Evolutionary conservation across 1,284 basidiomycete species (phyloP).

Genomic region (Ceratobasidium sp.): DNA sequence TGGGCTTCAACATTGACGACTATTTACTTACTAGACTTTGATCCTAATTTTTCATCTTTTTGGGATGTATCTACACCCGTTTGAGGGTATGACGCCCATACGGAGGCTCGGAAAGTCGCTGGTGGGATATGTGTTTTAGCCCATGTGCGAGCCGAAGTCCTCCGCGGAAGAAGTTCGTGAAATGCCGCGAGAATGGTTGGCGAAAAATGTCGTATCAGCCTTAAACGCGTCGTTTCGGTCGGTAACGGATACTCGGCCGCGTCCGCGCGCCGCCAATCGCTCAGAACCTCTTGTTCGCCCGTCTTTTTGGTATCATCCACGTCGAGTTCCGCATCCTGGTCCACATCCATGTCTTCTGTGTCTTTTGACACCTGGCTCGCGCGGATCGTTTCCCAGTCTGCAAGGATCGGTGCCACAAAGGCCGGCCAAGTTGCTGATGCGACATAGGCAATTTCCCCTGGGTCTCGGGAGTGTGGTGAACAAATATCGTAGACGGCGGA

Average conservation of each 20-base stretch:
- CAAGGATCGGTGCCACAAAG: constrained; percentile 76
- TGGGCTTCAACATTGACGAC: neutral
- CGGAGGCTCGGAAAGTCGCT: constrained; percentile 29
- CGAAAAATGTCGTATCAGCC: constrained; percentile 72
- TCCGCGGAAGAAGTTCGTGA: constrained; percentile 74
- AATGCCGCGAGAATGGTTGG: constrained; percentile 72
- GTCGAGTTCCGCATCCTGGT: constrained; percentile 42
- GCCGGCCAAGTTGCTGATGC: constrained; percentile 85
- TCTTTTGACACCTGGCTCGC: constrained; percentile 11
- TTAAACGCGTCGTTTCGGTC: constrained; percentile 71
- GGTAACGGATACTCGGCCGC: constrained; percentile 57
- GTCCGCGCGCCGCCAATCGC: constrained; percentile 53
- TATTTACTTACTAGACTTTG: neutral
- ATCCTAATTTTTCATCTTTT: neutral
- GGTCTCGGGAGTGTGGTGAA: constrained; percentile 75
- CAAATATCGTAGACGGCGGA: constrained; percentile 75
- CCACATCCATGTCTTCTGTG: constrained; percentile 40
- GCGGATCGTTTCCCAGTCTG: constrained; percentile 61
- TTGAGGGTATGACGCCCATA: constrained; percentile 40
- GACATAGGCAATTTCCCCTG: constrained; percentile 80
- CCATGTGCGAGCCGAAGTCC: constrained; percentile 74
- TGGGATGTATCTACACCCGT: neutral
- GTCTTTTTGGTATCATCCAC: constrained; percentile 21
- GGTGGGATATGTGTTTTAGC: constrained; percentile 64
- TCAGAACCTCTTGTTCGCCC: constrained; percentile 18